A percentile compares a stretch with the other conserved stretches of the same genome.
phyloP scores from a whole-genome alignment of 1,284 basidiomycete species.

The Heterobasidion parviporum region DNA sequence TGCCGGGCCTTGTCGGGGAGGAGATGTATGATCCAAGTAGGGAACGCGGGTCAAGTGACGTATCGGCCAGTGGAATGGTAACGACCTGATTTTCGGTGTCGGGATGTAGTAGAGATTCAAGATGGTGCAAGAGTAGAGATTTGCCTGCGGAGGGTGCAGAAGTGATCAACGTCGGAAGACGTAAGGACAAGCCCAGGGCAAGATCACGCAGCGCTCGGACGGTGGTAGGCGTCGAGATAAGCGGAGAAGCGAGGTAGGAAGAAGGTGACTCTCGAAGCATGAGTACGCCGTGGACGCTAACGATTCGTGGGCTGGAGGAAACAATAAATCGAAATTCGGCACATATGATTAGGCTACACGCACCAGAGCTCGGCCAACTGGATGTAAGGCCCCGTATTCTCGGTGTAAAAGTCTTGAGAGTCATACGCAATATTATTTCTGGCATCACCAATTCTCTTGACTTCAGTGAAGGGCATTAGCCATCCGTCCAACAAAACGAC shows the following conservation, averaged over 20 bases:
- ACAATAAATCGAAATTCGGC: constrained; percentile 14
- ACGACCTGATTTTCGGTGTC: constrained; percentile 57
- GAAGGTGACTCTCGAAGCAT: constrained; percentile 31
- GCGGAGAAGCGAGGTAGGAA: constrained; percentile 20
- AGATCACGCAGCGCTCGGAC: constrained; percentile 53
- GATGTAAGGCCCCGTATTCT: constrained; percentile 31
- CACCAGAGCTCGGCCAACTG: constrained; percentile 45
- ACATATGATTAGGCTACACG: constrained; percentile 17
- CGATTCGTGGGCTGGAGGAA: constrained; percentile 39
- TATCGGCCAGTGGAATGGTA: constrained; percentile 87
- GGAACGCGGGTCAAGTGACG: constrained; percentile 90
- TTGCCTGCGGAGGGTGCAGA: constrained; percentile 91
- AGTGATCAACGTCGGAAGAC: constrained; percentile 78
- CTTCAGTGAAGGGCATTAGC: constrained; percentile 68
- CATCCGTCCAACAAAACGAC: constrained; percentile 58
- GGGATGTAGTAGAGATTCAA: constrained; percentile 60
- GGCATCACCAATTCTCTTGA: constrained; percentile 46
- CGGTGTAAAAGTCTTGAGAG: constrained; percentile 38
- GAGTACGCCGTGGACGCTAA: constrained; percentile 58
- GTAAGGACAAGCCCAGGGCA: constrained; percentile 57
- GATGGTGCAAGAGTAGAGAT: constrained; percentile 72
- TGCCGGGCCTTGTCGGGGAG: constrained; percentile 78
- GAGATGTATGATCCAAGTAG: constrained; percentile 93
- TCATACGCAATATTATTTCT: constrained; percentile 39
- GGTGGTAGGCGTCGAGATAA: constrained; percentile 66